phyloP scores from a whole-genome alignment of 2,329 filamentous ascomycete species.

The Phaeophleospora eucalypticola region DNA sequence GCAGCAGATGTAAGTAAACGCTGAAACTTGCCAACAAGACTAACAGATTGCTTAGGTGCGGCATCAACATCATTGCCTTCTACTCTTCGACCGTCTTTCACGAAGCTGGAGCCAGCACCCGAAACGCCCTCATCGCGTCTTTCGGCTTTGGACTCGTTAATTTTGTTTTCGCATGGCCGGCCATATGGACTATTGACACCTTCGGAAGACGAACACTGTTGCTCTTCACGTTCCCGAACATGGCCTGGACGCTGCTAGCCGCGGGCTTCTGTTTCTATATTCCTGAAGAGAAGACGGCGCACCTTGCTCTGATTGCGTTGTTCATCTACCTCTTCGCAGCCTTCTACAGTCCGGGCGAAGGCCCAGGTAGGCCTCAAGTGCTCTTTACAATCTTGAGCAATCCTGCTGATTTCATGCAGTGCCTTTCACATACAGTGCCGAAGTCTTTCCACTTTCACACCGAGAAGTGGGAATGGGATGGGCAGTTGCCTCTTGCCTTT shows the following conservation, averaged over 20 bases:
- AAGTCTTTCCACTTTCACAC: slow-evolving; percentile 67
- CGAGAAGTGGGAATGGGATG: slow-evolving; percentile 69
- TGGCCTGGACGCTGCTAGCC: slow-evolving; percentile 47
- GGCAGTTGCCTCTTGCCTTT: slow-evolving; percentile 63
- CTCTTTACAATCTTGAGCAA: background rate
- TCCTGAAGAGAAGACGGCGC: slow-evolving; percentile 38
- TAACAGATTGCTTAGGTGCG: slow-evolving; percentile 6
- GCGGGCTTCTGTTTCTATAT: slow-evolving; percentile 42
- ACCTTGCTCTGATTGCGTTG: slow-evolving; percentile 33
- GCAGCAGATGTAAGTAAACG: slow-evolving; percentile 23
- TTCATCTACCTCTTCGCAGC: slow-evolving; percentile 55
- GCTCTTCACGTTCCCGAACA: slow-evolving; percentile 45
- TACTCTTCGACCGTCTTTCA: slow-evolving; percentile 35
- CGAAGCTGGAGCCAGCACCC: slow-evolving; percentile 33
- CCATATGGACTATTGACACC: slow-evolving; percentile 36
- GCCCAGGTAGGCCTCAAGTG: slow-evolving; percentile 30
- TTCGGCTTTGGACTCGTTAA: slow-evolving; percentile 46
- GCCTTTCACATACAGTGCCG: slow-evolving; percentile 64
- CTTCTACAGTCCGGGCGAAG: slow-evolving; percentile 41
- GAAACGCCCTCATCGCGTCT: slow-evolving; percentile 37
- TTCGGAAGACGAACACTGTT: slow-evolving; percentile 32
- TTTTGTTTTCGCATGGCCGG: slow-evolving; percentile 42
- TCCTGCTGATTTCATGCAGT: slow-evolving; percentile 37
- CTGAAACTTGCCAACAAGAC: background rate
- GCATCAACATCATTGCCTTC: slow-evolving; percentile 31